These are phyloP conservation scores for Geosmithia morbida DNA, from an alignment of 2,329 filamentous ascomycete species.

Conservation along the genomic window DNA sequence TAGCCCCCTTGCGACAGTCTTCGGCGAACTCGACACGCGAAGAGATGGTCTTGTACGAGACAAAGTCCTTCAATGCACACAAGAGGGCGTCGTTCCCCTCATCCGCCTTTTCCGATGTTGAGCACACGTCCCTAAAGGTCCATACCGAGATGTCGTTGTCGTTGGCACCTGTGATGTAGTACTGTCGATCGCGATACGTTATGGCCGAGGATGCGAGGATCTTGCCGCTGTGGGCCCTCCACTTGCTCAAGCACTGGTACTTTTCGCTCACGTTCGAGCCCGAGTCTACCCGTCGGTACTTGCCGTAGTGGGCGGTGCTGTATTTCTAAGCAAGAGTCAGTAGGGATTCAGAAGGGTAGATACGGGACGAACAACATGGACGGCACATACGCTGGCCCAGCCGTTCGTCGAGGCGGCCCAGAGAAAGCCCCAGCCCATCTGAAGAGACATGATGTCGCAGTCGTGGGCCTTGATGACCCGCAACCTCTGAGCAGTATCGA, in stretches of 20 bases:
- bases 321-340: constrained; percentile 36
- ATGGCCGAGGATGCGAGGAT: constrained; percentile 74
- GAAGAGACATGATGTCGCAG: constrained; percentile 73
- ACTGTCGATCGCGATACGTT: constrained; percentile 53
- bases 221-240: constrained; percentile 75
- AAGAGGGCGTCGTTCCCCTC: constrained; percentile 35
- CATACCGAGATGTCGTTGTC: constrained; percentile 83
- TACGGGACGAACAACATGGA: neutral
- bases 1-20: constrained; percentile 85
- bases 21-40: constrained; percentile 74
- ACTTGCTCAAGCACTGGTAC: constrained; percentile 64
- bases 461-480: constrained; percentile 71
- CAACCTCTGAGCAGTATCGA: constrained; percentile 84
- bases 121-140: constrained; percentile 46
- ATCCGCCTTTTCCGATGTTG: constrained; percentile 20
- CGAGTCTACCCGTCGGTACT: constrained; percentile 29
- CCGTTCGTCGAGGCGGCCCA: constrained; percentile 86
- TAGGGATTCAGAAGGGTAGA: neutral
- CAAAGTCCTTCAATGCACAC: constrained; percentile 68
- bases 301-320: constrained; percentile 49
- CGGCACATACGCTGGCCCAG: constrained; percentile 54
- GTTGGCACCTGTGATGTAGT: constrained; percentile 91
- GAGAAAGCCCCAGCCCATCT: constrained; percentile 71
- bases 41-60: constrained; percentile 85
- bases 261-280: constrained; percentile 54